Evolutionary conservation across 345 rosid genomes (phyloP).

Genomic region (Eucalyptus tenuipes): DNA sequence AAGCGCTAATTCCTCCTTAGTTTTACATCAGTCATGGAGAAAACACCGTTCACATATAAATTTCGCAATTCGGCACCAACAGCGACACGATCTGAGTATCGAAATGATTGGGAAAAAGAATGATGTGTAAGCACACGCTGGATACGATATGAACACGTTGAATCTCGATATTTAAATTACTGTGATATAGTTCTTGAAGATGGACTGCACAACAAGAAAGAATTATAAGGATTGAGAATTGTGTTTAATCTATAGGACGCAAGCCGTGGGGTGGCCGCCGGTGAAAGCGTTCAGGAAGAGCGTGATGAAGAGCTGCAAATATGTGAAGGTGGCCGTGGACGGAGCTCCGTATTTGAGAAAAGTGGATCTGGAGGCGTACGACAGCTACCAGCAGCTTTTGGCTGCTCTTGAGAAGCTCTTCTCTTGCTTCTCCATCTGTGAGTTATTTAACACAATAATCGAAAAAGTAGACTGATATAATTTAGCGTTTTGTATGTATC

Average conservation of each 20-base stretch:
- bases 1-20: background rate
- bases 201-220: background rate
- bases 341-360: constrained; percentile 69
- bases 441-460: background rate
- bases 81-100: background rate
- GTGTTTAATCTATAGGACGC: constrained; percentile 11
- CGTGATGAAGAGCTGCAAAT: constrained; percentile 22
- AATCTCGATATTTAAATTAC: background rate
- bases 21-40: background rate
- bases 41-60: background rate
- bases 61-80: background rate
- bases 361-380: constrained; percentile 44
- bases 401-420: constrained; percentile 43
- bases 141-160: background rate
- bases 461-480: background rate
- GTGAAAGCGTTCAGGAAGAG: constrained; percentile 20
- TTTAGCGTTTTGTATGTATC: background rate
- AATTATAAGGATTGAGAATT: background rate
- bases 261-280: constrained; percentile 84
- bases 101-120: background rate
- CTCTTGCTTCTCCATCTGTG: constrained; percentile 35
- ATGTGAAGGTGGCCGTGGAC: constrained; percentile 65
- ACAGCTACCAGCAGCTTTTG: constrained; percentile 30
- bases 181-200: background rate
- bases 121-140: background rate